Base-by-base conservation (phyloP, 169 alveolate species). In the Cyclospora cayetanensis region DNA sequence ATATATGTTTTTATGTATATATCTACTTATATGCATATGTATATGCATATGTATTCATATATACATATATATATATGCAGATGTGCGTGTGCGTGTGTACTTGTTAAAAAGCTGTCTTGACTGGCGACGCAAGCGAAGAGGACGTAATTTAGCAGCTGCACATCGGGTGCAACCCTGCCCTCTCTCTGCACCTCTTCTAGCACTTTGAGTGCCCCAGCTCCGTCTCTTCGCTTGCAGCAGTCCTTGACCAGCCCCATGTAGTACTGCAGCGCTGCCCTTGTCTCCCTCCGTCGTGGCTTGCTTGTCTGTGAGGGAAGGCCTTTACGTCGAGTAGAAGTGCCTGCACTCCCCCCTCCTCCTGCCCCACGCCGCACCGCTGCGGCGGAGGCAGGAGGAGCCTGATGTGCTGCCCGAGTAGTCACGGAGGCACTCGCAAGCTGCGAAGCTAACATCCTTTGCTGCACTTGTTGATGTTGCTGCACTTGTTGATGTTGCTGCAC, bases 71-170 rank as follows among this genome's bases (percentile, higher is more conserved):
- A 63, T 27, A 18, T 25, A 27, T 12, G 37, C 0, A 18, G 0
- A 63, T 1, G 20, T 18, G 39, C 1, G 31, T 12, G 25, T 20
- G 27, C 1, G 27, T 11, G 3, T 80, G 4, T 11, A 60, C 91
- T 68, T 9, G 91, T 63, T 22, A 83, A 46, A 1, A 3, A 39
- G 35, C 25, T 29, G 42, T 55, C 63, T 25, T 41, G 22, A 68
- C 80, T 68, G 42, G 82, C 74, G 27, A 83, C 91, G 46, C 91
- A 83, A 29, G 74, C 91, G 25, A 83, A 31, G 20, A 83, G 80
- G 22, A 83, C 80, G 63, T 83, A 83, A 46, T 83, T 83, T 12
- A 83, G 91, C 27, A 83, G 91, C 66, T 83, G 91, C 4, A 35
- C 42, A 31, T 83, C 91, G 0, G 91, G 65, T 3, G 29, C 41